Percentiles rank a stretch among this genome's conserved stretches.
Conservation (phyloP, 139 green algal genomes). For the Chloropicon primus region DNA sequence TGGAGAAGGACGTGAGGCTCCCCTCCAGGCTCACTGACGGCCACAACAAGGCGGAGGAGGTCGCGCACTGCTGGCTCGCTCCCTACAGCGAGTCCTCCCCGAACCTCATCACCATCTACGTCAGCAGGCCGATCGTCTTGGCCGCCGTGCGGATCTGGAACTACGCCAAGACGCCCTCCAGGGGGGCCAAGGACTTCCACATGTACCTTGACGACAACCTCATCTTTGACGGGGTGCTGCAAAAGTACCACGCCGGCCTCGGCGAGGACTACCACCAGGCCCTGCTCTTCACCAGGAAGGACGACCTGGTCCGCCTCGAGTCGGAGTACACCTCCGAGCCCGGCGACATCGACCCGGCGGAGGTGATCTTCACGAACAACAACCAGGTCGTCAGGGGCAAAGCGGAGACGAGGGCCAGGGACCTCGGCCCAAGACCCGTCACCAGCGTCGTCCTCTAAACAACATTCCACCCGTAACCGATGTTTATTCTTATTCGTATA, state of each 20-base stretch:
- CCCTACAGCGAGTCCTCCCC: slow-evolving; percentile 1
- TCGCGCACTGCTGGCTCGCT: slow-evolving; percentile 24
- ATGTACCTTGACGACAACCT: slow-evolving; percentile 22
- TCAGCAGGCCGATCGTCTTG: slow-evolving; percentile 9
- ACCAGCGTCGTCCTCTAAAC: background rate
- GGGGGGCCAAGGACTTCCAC: slow-evolving; percentile 23
- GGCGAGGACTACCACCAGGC: background rate
- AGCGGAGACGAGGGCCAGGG: background rate
- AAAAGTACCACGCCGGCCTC: background rate
- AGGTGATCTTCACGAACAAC: background rate
- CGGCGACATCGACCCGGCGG: background rate
- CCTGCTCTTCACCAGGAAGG: background rate
- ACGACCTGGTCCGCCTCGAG: background rate
- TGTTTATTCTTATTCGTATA: no score
- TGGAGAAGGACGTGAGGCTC: slow-evolving; percentile 15
- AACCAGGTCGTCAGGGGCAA: background rate
- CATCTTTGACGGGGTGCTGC: slow-evolving; percentile 7
- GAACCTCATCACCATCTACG: background rate
- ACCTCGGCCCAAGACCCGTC: background rate
- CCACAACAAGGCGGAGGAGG: background rate
- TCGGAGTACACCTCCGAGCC: background rate
- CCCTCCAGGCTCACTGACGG: slow-evolving; percentile 20
- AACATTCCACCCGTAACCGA: no score
- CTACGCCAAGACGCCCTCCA: slow-evolving; percentile 17
- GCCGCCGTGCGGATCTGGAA: slow-evolving; percentile 24